Evolutionary conservation across 768 basidiomycete species (phyloP).

Genomic region (Kwoniella dendrophila): DNA sequence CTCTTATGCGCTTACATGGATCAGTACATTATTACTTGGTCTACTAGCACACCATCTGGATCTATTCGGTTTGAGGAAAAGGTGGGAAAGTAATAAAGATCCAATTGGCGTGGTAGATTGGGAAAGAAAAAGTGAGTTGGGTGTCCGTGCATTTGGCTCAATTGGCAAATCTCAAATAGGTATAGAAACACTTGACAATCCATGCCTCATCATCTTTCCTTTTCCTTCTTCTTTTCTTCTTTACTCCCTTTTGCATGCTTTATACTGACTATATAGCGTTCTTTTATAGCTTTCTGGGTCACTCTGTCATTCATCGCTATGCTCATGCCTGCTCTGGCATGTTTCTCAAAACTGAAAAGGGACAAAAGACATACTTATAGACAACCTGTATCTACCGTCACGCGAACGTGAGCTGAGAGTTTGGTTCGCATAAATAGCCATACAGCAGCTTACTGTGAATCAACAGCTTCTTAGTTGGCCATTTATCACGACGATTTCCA

Average conservation of each 20-base stretch:
- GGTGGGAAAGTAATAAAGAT: conserved; percentile 30
- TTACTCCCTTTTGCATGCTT: too few species aligned
- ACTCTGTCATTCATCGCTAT: conserved; percentile 54
- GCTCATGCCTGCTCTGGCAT: conserved; percentile 56
- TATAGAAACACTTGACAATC: too few species aligned
- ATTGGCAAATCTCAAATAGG: too few species aligned
- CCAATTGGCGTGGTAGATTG: conserved; percentile 49
- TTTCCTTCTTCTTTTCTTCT: not conserved
- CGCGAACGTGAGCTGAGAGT: conserved; percentile 50
- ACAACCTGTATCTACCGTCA: conserved; percentile 51
- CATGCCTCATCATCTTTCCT: not conserved
- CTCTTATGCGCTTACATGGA: conserved; percentile 57
- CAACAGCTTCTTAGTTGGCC: conserved; percentile 55
- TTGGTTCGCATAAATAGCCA: not conserved
- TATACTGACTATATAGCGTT: conserved; percentile 36
- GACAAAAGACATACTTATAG: conserved; percentile 57
- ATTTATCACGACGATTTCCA: conserved; percentile 55
- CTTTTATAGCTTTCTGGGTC: too few species aligned
- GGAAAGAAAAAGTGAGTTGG: conserved; percentile 52
- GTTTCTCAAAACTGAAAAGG: conserved; percentile 57
- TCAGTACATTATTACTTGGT: conserved; percentile 40
- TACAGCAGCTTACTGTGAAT: not conserved
- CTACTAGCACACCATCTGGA: conserved; percentile 50
- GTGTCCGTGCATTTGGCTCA: too few species aligned
- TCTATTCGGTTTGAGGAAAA: conserved; percentile 43